Evolutionary conservation across 2,329 filamentous ascomycete genomes (phyloP).

Genomic region (Neodidymelliopsis sp.): DNA sequence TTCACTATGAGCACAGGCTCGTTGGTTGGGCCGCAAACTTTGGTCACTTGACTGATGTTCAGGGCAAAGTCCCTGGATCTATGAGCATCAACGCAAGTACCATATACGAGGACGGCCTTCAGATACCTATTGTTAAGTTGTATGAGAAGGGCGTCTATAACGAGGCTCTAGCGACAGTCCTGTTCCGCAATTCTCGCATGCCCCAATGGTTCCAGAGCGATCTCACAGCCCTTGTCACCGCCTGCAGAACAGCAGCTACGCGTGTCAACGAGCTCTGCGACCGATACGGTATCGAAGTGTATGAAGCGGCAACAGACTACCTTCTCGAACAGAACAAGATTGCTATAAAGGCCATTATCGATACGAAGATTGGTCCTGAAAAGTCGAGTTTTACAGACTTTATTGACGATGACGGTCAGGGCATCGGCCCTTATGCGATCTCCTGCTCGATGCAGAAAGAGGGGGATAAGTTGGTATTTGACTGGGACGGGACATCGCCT

Average conservation of each 20-base stretch:
- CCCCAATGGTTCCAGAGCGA: conserved; percentile 60
- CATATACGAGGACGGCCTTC: conserved; percentile 59
- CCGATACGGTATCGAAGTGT: conserved; percentile 55
- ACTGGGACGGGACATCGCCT: conserved; percentile 59
- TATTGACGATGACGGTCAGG: conserved; percentile 59
- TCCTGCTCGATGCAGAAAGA: conserved; percentile 58
- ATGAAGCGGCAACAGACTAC: conserved; percentile 56
- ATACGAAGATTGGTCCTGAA: conserved; percentile 54
- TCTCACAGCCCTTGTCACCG: conserved; percentile 56
- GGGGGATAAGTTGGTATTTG: conserved; percentile 55
- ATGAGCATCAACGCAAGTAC: conserved; percentile 59
- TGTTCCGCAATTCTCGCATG: conserved; percentile 58
- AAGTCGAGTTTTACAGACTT: conserved; percentile 58
- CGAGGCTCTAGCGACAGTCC: conserved; percentile 52
- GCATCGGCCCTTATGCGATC: conserved; percentile 56
- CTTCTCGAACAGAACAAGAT: conserved; percentile 55
- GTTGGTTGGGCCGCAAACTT: conserved; percentile 61
- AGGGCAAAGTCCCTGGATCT: conserved; percentile 59
- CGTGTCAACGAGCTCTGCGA: conserved; percentile 56
- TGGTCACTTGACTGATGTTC: conserved; percentile 56
- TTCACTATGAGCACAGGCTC: conserved; percentile 54
- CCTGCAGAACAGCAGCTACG: conserved; percentile 55
- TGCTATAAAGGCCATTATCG: conserved; percentile 57
- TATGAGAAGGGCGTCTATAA: conserved; percentile 56
- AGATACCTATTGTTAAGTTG: conserved; percentile 59